These are phyloP conservation scores for Lentinula sp. DNA, from an alignment of 768 basidiomycete genomes.

Conservation along the genomic window DNA sequence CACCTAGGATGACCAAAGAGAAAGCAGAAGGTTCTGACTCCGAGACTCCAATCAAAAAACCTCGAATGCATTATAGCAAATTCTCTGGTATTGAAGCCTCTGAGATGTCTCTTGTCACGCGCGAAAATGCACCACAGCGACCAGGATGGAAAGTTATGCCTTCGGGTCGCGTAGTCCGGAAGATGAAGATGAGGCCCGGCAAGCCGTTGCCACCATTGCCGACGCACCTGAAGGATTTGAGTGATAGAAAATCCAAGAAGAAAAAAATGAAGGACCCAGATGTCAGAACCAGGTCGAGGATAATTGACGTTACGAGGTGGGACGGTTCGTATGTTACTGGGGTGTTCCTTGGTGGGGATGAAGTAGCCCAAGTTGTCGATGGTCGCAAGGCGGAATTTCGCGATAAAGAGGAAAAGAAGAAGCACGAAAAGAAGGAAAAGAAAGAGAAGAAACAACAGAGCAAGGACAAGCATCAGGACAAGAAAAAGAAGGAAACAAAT, in stretches of 20 bases:
- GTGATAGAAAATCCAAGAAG: conserved; percentile 31
- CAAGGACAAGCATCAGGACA: conserved; percentile 5
- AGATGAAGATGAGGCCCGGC: conserved; percentile 65
- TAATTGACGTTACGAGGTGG: conserved; percentile 70
- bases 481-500: conserved; percentile 11
- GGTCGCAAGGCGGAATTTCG: conserved; percentile 10
- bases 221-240: conserved; percentile 13
- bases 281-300: conserved; percentile 50
- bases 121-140: conserved; percentile 43
- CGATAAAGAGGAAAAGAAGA: conserved; percentile 12
- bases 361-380: conserved; percentile 3
- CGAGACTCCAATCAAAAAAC: conserved; percentile 40
- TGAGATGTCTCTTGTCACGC: conserved; percentile 63
- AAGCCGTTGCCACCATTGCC: conserved; percentile 44
- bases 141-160: conserved; percentile 67
- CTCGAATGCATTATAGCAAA: conserved; percentile 21
- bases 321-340: conserved; percentile 68
- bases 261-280: conserved; percentile 43
- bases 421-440: conserved; percentile 5
- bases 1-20: conserved; percentile 28
- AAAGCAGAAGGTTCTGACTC: conserved; percentile 27
- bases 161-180: conserved; percentile 57
- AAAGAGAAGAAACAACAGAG: neutral
- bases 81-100: conserved; percentile 37
- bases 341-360: conserved; percentile 43